phyloP scores from a whole-genome alignment of 352 stramenopile species.

The Pythium sukuiense region DNA sequence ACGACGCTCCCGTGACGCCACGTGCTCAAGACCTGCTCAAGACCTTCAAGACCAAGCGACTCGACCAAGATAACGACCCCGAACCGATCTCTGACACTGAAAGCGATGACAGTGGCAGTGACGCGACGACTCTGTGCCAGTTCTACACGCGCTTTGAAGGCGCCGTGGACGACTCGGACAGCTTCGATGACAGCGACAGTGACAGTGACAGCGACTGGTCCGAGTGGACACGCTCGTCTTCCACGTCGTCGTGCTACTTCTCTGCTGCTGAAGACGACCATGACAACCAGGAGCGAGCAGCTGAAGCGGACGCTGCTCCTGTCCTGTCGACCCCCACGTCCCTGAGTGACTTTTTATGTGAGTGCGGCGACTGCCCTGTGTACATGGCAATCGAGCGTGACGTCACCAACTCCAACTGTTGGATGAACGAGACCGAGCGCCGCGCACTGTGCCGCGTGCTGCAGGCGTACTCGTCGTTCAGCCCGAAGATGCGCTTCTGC shows the following conservation, averaged over 20 bases:
- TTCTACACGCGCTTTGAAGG: constrained; percentile 27
- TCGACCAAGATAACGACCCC: constrained; percentile 3
- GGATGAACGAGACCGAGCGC: constrained; percentile 39
- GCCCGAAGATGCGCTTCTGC: constrained; percentile 19
- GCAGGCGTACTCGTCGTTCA: constrained; percentile 33
- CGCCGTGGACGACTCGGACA: not conserved
- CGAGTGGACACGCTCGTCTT: constrained; percentile 28
- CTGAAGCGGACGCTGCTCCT: constrained; percentile 18
- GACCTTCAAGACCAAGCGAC: constrained; percentile 11
- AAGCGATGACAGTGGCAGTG: constrained; percentile 30
- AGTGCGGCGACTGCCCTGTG: constrained; percentile 26
- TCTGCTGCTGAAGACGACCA: constrained; percentile 27
- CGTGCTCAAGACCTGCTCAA: constrained; percentile 16
- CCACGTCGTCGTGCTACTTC: constrained; percentile 30
- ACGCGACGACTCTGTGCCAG: constrained; percentile 22
- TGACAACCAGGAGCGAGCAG: constrained; percentile 3
- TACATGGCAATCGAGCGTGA: constrained; percentile 30
- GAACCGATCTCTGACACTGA: constrained; percentile 32
- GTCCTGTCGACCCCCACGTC: constrained; percentile 8
- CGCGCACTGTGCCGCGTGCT: constrained; percentile 31
- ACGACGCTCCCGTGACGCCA: not conserved
- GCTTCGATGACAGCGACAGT: constrained; percentile 16
- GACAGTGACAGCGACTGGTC: constrained; percentile 27
- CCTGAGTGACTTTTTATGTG: constrained; percentile 29
- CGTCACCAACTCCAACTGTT: constrained; percentile 35